These are phyloP conservation scores for Polytolypa hystricis DNA, from an alignment of 2,329 filamentous ascomycete genomes.

Conservation along the genomic window DNA sequence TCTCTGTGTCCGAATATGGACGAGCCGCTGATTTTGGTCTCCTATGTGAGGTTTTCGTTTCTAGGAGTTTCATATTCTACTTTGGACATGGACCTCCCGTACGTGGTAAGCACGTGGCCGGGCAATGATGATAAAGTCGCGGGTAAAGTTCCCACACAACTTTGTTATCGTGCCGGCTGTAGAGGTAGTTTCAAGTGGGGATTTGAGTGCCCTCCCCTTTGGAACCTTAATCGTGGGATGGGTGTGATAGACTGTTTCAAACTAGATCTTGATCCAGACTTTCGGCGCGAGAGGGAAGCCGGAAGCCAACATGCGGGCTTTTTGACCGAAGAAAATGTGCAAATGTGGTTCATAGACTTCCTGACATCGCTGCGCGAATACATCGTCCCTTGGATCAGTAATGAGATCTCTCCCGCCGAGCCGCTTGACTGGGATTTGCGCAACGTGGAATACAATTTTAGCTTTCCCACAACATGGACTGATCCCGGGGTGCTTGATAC, in stretches of 20 bases:
- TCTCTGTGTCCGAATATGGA: too few species aligned
- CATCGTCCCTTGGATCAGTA: not conserved
- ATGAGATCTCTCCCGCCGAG: not conserved
- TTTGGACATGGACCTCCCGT: not conserved
- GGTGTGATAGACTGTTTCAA: conserved; percentile 5
- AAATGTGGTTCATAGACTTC: conserved; percentile 5
- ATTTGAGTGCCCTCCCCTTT: conserved; percentile 1
- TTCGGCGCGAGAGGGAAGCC: not conserved
- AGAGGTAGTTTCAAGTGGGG: conserved; percentile 2
- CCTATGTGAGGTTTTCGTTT: too few species aligned
- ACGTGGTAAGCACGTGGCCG: not conserved
- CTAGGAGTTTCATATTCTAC: conserved; percentile 5
- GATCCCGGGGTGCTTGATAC: conserved; percentile 1
- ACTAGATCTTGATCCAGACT: conserved; percentile 4
- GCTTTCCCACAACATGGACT: conserved; percentile 6
- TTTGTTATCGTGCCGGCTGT: conserved; percentile 4
- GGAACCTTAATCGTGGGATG: conserved; percentile 1
- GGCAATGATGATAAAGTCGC: not conserved
- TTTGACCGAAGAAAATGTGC: conserved; percentile 3
- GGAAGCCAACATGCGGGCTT: not conserved
- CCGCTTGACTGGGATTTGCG: conserved; percentile 2
- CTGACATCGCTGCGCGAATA: conserved; percentile 3
- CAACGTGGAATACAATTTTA: conserved; percentile 5
- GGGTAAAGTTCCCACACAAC: conserved; percentile 3
- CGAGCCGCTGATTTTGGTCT: too few species aligned